Percentiles rank a stretch among this genome's conserved stretches.
Evolutionary conservation across 768 basidiomycete species (phyloP).

Genomic region (Tricholoma bakamatsutake): DNA sequence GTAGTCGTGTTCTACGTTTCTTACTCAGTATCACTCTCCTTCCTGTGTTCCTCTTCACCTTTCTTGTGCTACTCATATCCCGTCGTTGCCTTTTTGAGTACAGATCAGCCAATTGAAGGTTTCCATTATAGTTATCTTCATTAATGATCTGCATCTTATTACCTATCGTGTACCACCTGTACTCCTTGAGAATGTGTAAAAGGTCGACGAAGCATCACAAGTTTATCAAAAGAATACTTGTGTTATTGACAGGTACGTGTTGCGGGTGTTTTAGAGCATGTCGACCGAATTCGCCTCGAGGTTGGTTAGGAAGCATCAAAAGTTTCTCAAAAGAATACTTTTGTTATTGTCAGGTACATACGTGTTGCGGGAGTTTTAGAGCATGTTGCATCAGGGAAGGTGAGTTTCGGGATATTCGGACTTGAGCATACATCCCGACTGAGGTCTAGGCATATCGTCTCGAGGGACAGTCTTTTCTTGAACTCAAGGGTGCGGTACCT

Average conservation of each 20-base stretch:
- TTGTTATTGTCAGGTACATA: too few species aligned
- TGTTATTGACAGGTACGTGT: too few species aligned
- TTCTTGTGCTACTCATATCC: conserved; percentile 7
- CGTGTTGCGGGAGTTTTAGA: not conserved
- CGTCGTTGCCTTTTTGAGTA: not conserved
- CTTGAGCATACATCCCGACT: too few species aligned
- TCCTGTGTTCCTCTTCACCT: conserved; percentile 4
- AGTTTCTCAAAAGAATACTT: not conserved
- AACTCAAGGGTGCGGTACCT: too few species aligned
- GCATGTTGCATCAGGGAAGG: not conserved
- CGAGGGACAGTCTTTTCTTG: too few species aligned
- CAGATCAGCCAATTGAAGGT: conserved; percentile 9
- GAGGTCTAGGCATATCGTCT: too few species aligned
- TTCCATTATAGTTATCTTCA: conserved; percentile 8
- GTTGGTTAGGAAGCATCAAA: not conserved
- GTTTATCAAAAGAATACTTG: not conserved
- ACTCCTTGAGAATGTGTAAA: not conserved
- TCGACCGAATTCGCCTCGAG: not conserved
- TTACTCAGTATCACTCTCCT: not conserved
- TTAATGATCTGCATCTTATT: conserved; percentile 9
- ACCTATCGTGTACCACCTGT: conserved; percentile 1
- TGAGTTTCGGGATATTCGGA: too few species aligned
- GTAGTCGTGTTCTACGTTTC: conserved; percentile 8
- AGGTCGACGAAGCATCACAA: not conserved
- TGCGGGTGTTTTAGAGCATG: not conserved